These are phyloP conservation scores for Volvox africanus DNA, from an alignment of 139 green algal species.

Conservation along the genomic window DNA sequence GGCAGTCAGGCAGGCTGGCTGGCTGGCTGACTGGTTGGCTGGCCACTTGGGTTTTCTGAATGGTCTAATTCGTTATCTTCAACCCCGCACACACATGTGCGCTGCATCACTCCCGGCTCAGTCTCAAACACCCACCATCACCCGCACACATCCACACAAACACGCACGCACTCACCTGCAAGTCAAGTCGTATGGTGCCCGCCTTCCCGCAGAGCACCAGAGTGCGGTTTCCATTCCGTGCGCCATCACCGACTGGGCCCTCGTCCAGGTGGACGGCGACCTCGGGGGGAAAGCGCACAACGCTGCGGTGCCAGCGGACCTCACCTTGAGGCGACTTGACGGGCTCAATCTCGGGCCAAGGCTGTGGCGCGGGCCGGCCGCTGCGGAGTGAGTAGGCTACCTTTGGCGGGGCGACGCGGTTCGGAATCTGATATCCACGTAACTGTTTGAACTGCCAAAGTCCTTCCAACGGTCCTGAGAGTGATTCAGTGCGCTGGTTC, in stretches of 20 bases:
- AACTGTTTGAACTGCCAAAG: constrained; percentile 14
- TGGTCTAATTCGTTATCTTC: too few species aligned
- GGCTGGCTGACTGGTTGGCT: too few species aligned
- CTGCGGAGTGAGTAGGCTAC: constrained; percentile 42
- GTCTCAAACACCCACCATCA: too few species aligned
- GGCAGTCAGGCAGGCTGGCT: too few species aligned
- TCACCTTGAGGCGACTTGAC: constrained; percentile 3
- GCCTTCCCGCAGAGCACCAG: constrained; percentile 56
- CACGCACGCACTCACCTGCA: not conserved
- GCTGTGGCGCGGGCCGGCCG: constrained; percentile 40
- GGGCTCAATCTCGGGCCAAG: constrained; percentile 53
- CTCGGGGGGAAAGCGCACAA: constrained; percentile 52
- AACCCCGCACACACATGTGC: too few species aligned
- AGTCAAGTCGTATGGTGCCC: constrained; percentile 47
- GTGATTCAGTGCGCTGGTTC: not conserved
- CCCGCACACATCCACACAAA: not conserved
- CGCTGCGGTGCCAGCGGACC: constrained; percentile 48
- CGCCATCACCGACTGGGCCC: not conserved
- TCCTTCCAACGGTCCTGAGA: not conserved
- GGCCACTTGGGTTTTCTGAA: too few species aligned
- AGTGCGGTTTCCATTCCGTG: not conserved
- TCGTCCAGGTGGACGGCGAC: constrained; percentile 29
- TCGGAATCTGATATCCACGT: constrained; percentile 30
- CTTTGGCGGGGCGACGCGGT: constrained; percentile 7
- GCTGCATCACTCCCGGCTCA: too few species aligned